Evolutionary conservation across 371 early-diverging fungal genomes (phyloP).

Genomic region (Mucor mucedo): DNA sequence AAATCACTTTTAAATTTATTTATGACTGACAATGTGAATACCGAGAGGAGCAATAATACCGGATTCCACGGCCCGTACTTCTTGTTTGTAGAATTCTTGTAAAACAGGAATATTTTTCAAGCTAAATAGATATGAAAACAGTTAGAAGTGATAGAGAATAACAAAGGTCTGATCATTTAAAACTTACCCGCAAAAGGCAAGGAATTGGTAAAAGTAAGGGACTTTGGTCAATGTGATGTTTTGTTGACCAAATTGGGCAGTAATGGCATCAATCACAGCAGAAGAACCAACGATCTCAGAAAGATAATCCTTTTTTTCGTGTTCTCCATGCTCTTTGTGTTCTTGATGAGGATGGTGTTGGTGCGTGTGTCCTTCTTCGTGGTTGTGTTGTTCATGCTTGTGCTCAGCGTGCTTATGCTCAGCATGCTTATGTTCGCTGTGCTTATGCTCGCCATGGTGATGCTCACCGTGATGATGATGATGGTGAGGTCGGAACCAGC

Average conservation of each 20-base stretch:
- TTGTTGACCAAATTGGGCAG: slow-evolving; percentile 20
- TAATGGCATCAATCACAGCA: slow-evolving; percentile 14
- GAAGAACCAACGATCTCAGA: slow-evolving; percentile 9
- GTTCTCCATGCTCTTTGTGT: not conserved
- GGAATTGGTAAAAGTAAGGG: slow-evolving; percentile 25
- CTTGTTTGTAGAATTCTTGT: slow-evolving; percentile 26
- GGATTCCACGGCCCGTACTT: slow-evolving; percentile 15
- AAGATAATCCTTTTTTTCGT: slow-evolving; percentile 3
- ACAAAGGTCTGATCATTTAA: no score
- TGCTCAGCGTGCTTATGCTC: no score
- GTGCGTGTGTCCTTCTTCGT: slow-evolving; percentile 5
- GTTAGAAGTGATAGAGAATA: no score
- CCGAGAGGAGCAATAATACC: slow-evolving; percentile 13
- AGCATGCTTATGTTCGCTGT: not conserved
- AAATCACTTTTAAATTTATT: slow-evolving; percentile 1
- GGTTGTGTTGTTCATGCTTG: not conserved
- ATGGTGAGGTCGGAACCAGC: slow-evolving; percentile 17
- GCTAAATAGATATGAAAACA: no score
- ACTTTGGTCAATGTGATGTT: slow-evolving; percentile 11
- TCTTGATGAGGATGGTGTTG: not conserved
- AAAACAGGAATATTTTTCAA: slow-evolving; percentile 4
- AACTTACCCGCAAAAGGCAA: slow-evolving; percentile 29
- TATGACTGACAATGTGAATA: slow-evolving; percentile 19
- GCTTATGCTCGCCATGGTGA: not conserved
- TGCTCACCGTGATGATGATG: slow-evolving; percentile 2